Percentiles rank a stretch among this genome's conserved stretches.
These are phyloP conservation scores for Camellia japonica DNA, from an alignment of 148 eudicot species.

Conservation along the genomic window DNA sequence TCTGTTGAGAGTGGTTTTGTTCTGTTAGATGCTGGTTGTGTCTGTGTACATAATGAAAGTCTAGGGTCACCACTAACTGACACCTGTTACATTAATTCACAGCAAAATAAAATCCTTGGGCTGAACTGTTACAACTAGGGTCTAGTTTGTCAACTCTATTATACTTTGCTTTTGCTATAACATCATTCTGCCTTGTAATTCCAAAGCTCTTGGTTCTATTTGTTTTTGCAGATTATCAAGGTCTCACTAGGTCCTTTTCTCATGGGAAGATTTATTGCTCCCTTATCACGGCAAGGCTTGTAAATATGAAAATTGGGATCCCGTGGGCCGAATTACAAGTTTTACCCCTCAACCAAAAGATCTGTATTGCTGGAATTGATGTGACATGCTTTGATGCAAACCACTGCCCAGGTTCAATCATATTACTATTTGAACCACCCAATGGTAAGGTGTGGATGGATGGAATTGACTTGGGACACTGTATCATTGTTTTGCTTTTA, in stretches of 20 bases:
- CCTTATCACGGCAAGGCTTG: constrained; percentile 78
- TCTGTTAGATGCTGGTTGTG: background rate
- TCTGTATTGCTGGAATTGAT: constrained; percentile 64
- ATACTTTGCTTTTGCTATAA: constrained; percentile 6
- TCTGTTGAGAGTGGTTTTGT: background rate
- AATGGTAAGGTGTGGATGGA: constrained; percentile 75
- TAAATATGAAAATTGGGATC: constrained; percentile 78
- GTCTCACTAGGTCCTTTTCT: constrained; percentile 77
- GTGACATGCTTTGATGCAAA: constrained; percentile 97
- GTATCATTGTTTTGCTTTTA: background rate
- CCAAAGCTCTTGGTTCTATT: constrained; percentile 7
- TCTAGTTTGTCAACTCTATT: background rate
- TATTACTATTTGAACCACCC: constrained; percentile 85
- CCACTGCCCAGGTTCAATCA: constrained; percentile 91
- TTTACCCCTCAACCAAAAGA: constrained; percentile 72
- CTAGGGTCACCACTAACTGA: background rate
- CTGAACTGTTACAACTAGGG: background rate
- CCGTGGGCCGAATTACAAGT: constrained; percentile 73
- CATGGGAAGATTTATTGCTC: constrained; percentile 92
- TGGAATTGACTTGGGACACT: background rate
- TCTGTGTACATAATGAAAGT: background rate
- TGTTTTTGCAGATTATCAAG: constrained; percentile 74
- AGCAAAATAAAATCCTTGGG: background rate
- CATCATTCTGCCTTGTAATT: background rate
- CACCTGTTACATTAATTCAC: background rate